Evolutionary conservation across 805 yeast species (phyloP), one percentile per base, ranked within the genome.

Genomic region (Grigorovia transvaalensis): DNA sequence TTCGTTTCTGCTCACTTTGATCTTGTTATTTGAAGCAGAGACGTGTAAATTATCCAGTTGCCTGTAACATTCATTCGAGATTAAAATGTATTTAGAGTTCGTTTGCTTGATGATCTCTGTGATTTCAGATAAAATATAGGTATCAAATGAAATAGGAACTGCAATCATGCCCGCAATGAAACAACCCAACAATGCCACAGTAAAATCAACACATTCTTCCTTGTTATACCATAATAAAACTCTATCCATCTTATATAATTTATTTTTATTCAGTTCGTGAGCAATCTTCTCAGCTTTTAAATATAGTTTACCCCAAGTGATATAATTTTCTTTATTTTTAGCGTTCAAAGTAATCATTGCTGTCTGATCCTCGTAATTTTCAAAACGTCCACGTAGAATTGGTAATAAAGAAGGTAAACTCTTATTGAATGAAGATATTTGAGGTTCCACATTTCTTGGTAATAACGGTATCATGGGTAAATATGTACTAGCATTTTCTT

Each of bases 161-260:
- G 98, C 98, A 2, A 93, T 90, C 46, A 88, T 85, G 1, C 96
- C 96, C 1, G 97, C 95, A 52, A 91, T 72, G 57, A 91, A 87
- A 63, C 97, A 90, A 7, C 96, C 99, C 65, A 88, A 78, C 19
- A 93, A 66, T 0, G 98, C 95, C 1, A 86, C 79, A 0, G 87
- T 78, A 64, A 90, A 91, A 56, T 93, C 98, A 12, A 86, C 76
- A 2, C 87, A 81, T 66, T 93, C 98, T 33, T 77, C 76, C 53
- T 84, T 88, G 59, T 86, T 88, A 64, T 89, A 93, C 58, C 95
- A 77, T 45, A 93, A 71, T 35, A 88, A 80, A 0, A 91, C 95
- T 40, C 95, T 76, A 63, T 88, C 96, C 59, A 87, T 88, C 38
- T 86, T 79, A 63, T 82, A 85, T 33, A 88, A 69, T 1, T 53